Percentiles rank a stretch among this genome's conserved stretches.
phyloP scores from a whole-genome alignment of 139 green algal genomes.

The Mychonastes homosphaera region DNA sequence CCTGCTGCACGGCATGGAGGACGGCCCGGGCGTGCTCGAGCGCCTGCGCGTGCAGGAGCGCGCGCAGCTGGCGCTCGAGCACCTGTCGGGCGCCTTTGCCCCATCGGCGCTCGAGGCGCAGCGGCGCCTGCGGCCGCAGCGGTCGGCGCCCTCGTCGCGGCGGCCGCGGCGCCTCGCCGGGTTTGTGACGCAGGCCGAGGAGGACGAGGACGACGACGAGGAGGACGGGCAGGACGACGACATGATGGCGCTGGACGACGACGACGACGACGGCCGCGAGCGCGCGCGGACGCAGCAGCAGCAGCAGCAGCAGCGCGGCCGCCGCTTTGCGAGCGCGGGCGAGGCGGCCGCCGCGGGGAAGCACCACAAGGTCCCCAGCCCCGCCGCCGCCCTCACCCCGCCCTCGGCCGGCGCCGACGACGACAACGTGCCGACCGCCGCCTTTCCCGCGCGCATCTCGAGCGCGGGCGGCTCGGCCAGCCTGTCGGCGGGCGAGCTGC shows the following conservation, averaged over 20 bases:
- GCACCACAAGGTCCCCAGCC: too few relatives aligned
- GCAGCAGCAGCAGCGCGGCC: background rate
- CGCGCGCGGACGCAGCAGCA: background rate
- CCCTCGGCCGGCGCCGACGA: background rate
- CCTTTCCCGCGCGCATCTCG: too few relatives aligned
- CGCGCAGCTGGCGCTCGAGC: too few relatives aligned
- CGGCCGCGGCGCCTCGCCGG: background rate
- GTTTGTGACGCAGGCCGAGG: background rate
- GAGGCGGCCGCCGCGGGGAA: background rate
- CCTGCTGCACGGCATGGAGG: too few relatives aligned
- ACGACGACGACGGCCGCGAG: background rate
- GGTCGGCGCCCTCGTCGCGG: slow-evolving; percentile 1
- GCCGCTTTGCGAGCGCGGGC: background rate
- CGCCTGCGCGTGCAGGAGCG: too few relatives aligned
- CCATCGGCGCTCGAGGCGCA: too few relatives aligned
- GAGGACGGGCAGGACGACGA: background rate
- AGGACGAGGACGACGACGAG: background rate
- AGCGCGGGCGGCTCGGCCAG: too few relatives aligned
- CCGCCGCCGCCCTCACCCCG: background rate
- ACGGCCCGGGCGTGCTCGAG: too few relatives aligned
- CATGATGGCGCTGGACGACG: background rate
- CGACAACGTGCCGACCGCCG: too few relatives aligned
- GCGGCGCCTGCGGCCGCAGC: slow-evolving; percentile 16
- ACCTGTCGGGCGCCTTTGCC: background rate
- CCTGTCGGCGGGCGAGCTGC: too few relatives aligned